phyloP scores from a whole-genome alignment of 108 stramenopile species.

The Stephanodiscus triporus region DNA sequence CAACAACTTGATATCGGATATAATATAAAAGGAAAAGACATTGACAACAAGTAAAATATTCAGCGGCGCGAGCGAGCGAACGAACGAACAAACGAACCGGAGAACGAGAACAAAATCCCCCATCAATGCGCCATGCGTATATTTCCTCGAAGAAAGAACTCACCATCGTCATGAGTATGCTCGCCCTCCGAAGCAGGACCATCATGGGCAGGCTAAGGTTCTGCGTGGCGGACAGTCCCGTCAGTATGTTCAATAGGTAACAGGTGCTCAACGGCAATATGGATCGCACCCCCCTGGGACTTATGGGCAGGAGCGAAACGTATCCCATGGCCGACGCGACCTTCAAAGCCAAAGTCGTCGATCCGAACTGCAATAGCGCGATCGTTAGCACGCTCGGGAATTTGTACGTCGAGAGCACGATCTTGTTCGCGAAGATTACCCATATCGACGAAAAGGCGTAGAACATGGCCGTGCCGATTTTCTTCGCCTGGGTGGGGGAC shows the following conservation, averaged over 20 bases:
- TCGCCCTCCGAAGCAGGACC: slow-evolving; percentile 68
- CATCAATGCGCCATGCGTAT: background rate
- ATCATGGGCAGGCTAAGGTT: slow-evolving; percentile 70
- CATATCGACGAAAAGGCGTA: slow-evolving; percentile 49
- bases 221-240: slow-evolving; percentile 66
- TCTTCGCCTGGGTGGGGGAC: slow-evolving; percentile 35
- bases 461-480: slow-evolving; percentile 47
- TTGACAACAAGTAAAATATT: background rate
- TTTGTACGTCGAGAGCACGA: slow-evolving; percentile 42
- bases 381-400: slow-evolving; percentile 51
- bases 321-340: slow-evolving; percentile 32
- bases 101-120: background rate
- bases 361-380: slow-evolving; percentile 51
- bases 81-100: too few species aligned
- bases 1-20: slow-evolving; percentile 24
- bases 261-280: slow-evolving; percentile 62
- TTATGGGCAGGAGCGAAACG: slow-evolving; percentile 40
- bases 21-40: background rate
- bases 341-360: slow-evolving; percentile 48
- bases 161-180: slow-evolving; percentile 69
- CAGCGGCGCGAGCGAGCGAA: background rate
- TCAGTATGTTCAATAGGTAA: slow-evolving; percentile 66
- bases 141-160: background rate
- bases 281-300: slow-evolving; percentile 30
- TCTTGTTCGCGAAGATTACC: slow-evolving; percentile 57